Evolutionary conservation across 208 protist genomes (phyloP).

Genomic region (Strigomonas oncopelti): DNA sequence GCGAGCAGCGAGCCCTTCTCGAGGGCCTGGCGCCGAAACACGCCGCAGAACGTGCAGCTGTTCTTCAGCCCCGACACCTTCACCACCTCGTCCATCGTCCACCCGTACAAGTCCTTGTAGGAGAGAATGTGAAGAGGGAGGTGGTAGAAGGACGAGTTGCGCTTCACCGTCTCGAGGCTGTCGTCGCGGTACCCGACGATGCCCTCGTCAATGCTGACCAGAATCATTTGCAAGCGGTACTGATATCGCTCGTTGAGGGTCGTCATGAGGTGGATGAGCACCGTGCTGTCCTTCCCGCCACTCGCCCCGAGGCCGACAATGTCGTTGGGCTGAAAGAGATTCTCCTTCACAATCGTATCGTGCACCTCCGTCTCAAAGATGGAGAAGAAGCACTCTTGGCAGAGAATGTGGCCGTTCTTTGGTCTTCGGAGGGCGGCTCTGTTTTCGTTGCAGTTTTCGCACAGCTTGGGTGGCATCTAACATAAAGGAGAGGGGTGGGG

Average conservation of each 20-base stretch:
- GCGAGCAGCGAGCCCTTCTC: constrained; percentile 90
- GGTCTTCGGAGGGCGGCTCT: constrained; percentile 85
- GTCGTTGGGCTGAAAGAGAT: constrained; percentile 89
- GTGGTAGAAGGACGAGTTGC: constrained; percentile 89
- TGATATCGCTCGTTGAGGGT: constrained; percentile 89
- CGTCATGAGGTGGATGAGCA: constrained; percentile 93
- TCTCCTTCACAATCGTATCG: constrained; percentile 88
- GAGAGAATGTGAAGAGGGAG: constrained; percentile 93
- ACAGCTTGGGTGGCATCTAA: constrained; percentile 58
- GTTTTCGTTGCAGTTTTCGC: constrained; percentile 42
- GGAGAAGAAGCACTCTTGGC: constrained; percentile 93
- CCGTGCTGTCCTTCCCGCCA: constrained; percentile 97
- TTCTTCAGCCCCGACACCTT: constrained; percentile 84
- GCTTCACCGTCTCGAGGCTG: constrained; percentile 95
- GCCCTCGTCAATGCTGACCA: constrained; percentile 98
- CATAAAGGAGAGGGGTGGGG: background rate
- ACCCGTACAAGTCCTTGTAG: constrained; percentile 95
- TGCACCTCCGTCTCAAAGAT: constrained; percentile 96
- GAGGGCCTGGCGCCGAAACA: constrained; percentile 96
- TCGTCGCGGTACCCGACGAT: constrained; percentile 98
- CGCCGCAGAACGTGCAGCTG: constrained; percentile 98
- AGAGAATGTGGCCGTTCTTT: constrained; percentile 87
- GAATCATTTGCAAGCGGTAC: constrained; percentile 90
- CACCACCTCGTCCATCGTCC: constrained; percentile 98
- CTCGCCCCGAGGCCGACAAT: constrained; percentile 93